Conservation (phyloP, 2,329 filamentous ascomycete genomes). For the Botrytis pseudocinerea region DNA sequence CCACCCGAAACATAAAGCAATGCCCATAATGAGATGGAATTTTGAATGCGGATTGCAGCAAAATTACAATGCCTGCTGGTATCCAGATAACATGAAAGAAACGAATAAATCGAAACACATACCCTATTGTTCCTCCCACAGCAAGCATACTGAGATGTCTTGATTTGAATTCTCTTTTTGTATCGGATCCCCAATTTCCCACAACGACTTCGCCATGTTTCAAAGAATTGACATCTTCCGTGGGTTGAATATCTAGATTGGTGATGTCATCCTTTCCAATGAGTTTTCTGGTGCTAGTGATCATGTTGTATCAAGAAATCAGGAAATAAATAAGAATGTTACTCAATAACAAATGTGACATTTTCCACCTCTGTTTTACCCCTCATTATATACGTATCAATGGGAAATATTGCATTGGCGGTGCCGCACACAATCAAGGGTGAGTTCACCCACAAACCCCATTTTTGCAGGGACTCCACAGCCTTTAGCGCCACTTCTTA, state of each 20-base stretch:
- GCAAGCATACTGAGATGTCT: slow-evolving; percentile 16
- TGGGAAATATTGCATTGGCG: not conserved
- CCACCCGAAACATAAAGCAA: not conserved
- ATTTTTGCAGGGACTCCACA: not conserved
- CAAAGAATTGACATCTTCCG: not conserved
- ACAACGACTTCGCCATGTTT: not conserved
- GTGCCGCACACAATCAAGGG: not conserved
- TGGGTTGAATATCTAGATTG: not conserved
- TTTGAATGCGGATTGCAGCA: not conserved
- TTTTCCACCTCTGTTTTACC: not conserved
- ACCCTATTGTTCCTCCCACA: slow-evolving; percentile 10
- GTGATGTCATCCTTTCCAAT: not conserved
- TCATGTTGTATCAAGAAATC: not conserved
- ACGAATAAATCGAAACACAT: not conserved
- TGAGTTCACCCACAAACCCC: not conserved
- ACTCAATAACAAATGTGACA: not conserved
- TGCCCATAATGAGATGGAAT: not conserved
- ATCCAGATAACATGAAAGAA: not conserved
- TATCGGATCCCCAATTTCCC: slow-evolving; percentile 12
- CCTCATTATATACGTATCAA: not conserved
- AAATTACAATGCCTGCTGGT: not conserved
- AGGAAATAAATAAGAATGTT: not conserved
- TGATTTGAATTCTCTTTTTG: not conserved
- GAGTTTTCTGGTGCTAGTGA: not conserved
- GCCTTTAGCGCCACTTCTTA: not conserved